phyloP scores from a whole-genome alignment of 129 eudicot species.

The Tanacetum coccineum region DNA sequence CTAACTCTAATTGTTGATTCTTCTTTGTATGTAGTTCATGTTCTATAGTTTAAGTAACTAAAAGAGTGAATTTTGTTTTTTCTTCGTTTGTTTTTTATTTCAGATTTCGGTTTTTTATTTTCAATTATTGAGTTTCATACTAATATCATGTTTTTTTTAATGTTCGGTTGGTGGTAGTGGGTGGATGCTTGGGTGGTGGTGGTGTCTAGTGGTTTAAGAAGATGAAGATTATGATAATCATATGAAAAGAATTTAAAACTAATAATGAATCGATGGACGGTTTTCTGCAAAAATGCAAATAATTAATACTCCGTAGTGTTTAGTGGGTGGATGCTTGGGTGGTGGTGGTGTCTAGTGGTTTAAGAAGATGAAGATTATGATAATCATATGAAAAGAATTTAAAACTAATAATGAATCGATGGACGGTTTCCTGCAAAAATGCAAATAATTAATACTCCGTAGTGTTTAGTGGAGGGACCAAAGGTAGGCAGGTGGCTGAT shows the following conservation, averaged over 20 bases:
- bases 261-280: background rate
- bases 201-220: conserved; percentile 24
- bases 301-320: too few species aligned
- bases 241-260: conserved; percentile 10
- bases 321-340: conserved; percentile 19
- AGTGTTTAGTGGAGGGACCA: background rate
- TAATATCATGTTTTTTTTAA: background rate
- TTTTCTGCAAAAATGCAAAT: conserved; percentile 11
- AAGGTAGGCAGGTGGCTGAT: conserved; percentile 13
- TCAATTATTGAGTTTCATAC: background rate
- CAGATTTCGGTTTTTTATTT: background rate
- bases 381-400: conserved; percentile 16
- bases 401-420: conserved; percentile 2
- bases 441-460: background rate
- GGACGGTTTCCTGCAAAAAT: conserved; percentile 2
- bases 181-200: conserved; percentile 10
- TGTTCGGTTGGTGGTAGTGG: conserved; percentile 27
- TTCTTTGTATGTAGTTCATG: background rate
- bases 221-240: conserved; percentile 19
- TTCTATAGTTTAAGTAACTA: background rate
- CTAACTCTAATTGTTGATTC: background rate
- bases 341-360: conserved; percentile 19
- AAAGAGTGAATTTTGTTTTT: background rate
- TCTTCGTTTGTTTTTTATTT: background rate
- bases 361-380: conserved; percentile 22